Base-by-base conservation (phyloP, 768 basidiomycete genomes). In the Coprinopsis marcescibilis region DNA sequence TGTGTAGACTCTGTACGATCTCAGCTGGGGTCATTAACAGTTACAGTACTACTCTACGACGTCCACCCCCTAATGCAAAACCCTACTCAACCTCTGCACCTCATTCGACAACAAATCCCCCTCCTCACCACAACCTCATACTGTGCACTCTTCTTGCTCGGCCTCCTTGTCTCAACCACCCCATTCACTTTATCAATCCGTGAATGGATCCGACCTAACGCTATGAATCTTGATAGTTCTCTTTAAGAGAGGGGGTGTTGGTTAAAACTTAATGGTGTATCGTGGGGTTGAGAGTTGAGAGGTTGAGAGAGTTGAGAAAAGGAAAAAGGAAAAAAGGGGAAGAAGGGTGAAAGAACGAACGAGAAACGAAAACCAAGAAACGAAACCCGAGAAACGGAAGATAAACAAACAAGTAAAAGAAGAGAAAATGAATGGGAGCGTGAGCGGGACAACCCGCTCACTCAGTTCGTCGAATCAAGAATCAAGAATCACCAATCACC, bases 141-240 rank as follows among this genome's bases (percentile, higher is more conserved):
- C 58, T 93, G 86, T 33, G 85, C 83, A 43, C 82, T 88, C 76
- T 96, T 77, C 17, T 70, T 54, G 0, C 64, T 66, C 11, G 71
- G 75, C 11, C 90, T 73, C 39, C 88, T 94, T 19, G 95, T 97
- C 68, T 93, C 89, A 13, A 97, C 92, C 29, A 97, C 77, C 0
- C 92, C 90, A 47, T 85, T 76, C n/a, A 98, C 95, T 58, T 90
- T 89, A 72, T 98, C 94, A 50, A 98, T 97, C 1, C 83, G 81
- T 55, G 85, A 88, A 57, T 89, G 82, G 41, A 99, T 65, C 10
- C 95, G 75, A 20, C 88, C 86, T 12, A 79, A 78, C 12, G 93
- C 85, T 55, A 99, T 97, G 70, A 97, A 95, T 5, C 83, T 78
- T 23, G 90, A 89, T 27, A 98, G 73, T 59, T 99, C 94, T 55